Base-by-base conservation (phyloP, 2,329 filamentous ascomycete genomes). In the Fusarium nodosum region DNA sequence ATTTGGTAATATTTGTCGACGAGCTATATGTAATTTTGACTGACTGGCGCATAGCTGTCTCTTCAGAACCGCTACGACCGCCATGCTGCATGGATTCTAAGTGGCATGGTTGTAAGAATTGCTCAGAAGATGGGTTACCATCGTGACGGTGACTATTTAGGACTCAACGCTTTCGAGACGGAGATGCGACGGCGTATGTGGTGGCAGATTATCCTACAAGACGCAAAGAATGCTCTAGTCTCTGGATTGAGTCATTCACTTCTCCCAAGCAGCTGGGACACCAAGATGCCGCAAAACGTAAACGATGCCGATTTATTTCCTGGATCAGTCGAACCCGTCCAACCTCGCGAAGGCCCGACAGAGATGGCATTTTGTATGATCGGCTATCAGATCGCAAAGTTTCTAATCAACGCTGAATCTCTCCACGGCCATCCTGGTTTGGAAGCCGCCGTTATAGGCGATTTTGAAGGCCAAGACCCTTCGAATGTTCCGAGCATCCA, bases 101-200 rank as follows among this genome's bases (percentile, higher is more conserved):
- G 86, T 53, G 88, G 88, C 7, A 81, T 88, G 18, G 82, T 88
- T 7, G 82, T 91, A 34, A 85, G 90, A 22, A 87, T 91, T 54
- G 89, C 88, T 2, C 87, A 90, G 74, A 89, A 89, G 73, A 89
- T 91, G 83, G 90, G 90, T 1, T 82, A 91, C 48, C 88, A 91
- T 64, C 83, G 87, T 15, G 89, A 91, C 62, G 88, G 88, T 36
- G 84, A 85, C 62, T 76, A 79, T 20, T 79, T 89, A 8, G 85
- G 84, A 3, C 79, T 91, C 3, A 81, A 85, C 0, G 87, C 88
- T 0, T 90, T 90, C 69, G 88, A 91, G 71, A 86, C 86, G 4
- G 88, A 92, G 74, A 91, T 91, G 82, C 84, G 89, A n/a, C 81
- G 89, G 44, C 82, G 90, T 9, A 81, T 91, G 22, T 92, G 89